Base-by-base conservation (phyloP, 768 basidiomycete genomes). In the Amanita polypyramis region DNA sequence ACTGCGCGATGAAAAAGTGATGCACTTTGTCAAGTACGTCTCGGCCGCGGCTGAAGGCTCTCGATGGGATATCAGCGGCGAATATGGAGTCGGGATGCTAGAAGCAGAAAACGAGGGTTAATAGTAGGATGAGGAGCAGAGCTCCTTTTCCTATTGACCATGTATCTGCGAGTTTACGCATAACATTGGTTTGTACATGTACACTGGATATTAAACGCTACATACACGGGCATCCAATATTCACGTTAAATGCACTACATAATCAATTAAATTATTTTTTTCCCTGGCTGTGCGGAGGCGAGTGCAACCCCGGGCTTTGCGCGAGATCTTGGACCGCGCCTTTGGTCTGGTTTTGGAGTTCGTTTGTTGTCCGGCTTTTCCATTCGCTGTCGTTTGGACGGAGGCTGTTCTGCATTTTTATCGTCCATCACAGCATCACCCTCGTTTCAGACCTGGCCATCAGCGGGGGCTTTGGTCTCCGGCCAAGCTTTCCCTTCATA, bases 11-110 rank as follows among this genome's bases (percentile, higher is more conserved):
- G 87, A 92, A 58, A 78, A 86, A 15, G 93, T 98, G 40, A 83
- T 98, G 80, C 79, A 79, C 35, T 98, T 97, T 61, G 90, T 94
- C 53, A 98, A 97, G 62, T 98, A 98, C 57, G 79, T 97, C 15
- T 87, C 86, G 21, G 89, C 88, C 12, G 80, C 82, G 1, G 95
- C 95, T 0, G 79, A 82, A 44, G 90, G 92, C 7, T 92, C 89
- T 23, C 70, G 95, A 46, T 98, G 92, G 92, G 95, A 98, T 61
- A 68, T 97, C 9, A 89, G 82, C 53, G 84, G 82, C 3, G 95
- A 98, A 66, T 97, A 85, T 62, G 90, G 92, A 58, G 82, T 96
- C 8, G 92, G 89, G 2, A 79, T 85, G 70, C 61, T 90, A 19
- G 77, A 85, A 58, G 74, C 75, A 54, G 77, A 77, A 0, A 75